These are phyloP conservation scores for Teratosphaeria epicoccoides DNA, from an alignment of 2,329 filamentous ascomycete species.

Conservation along the genomic window DNA sequence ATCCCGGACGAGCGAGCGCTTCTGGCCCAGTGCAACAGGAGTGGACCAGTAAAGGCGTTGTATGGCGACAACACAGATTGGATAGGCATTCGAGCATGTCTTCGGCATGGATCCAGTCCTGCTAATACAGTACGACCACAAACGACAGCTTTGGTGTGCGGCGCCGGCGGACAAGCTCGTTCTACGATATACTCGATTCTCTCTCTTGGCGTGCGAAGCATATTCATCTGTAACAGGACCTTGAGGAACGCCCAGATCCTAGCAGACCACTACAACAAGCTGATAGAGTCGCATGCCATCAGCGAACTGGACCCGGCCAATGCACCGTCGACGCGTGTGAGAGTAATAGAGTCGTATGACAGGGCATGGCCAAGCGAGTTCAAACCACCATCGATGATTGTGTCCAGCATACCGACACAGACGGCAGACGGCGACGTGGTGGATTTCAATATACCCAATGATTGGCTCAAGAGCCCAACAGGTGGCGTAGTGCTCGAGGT, in stretches of 20 bases:
- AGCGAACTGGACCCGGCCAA: slow-evolving; percentile 12
- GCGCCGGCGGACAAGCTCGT: slow-evolving; percentile 64
- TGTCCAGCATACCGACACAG: slow-evolving; percentile 66
- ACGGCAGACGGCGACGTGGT: slow-evolving; percentile 55
- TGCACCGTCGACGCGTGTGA: slow-evolving; percentile 30
- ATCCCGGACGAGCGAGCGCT: slow-evolving; percentile 45
- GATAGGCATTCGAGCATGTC: slow-evolving; percentile 65
- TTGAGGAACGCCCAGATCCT: slow-evolving; percentile 55
- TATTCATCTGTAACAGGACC: slow-evolving; percentile 66
- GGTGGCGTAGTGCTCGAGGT: slow-evolving; percentile 48
- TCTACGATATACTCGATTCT: slow-evolving; percentile 70
- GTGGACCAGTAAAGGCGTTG: slow-evolving; percentile 56
- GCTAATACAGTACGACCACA: slow-evolving; percentile 48
- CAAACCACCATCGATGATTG: slow-evolving; percentile 59
- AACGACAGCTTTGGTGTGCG: slow-evolving; percentile 45
- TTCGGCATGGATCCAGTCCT: slow-evolving; percentile 61
- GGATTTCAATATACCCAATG: slow-evolving; percentile 56
- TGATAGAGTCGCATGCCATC: slow-evolving; percentile 28
- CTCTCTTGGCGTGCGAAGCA: slow-evolving; percentile 63
- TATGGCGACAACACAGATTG: slow-evolving; percentile 77
- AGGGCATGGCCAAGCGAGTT: slow-evolving; percentile 56
- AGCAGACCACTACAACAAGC: slow-evolving; percentile 57
- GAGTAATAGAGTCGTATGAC: slow-evolving; percentile 48
- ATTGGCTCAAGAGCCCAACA: slow-evolving; percentile 62
- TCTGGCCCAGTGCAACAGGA: slow-evolving; percentile 49